Evolutionary conservation across 306 rosid species (phyloP).

Genomic region (Corylus avellana): DNA sequence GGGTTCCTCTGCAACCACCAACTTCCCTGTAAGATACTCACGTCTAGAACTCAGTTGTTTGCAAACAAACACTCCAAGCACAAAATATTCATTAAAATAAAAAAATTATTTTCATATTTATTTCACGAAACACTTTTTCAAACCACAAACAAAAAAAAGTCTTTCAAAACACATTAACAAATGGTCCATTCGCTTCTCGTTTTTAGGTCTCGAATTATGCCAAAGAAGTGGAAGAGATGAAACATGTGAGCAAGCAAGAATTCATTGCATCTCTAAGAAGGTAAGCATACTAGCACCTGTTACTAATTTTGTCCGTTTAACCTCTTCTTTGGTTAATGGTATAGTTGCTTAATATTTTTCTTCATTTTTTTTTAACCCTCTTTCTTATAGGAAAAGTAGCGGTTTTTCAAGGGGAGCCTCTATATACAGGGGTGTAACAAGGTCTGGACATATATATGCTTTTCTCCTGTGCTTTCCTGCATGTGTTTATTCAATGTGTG

Average conservation of each 20-base stretch:
- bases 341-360: neutral
- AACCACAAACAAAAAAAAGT: no score
- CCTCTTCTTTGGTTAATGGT: neutral
- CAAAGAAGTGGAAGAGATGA: conserved; percentile 90
- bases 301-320: neutral
- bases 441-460: conserved; percentile 39
- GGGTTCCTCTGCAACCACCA: conserved; percentile 94
- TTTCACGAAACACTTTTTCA: no score
- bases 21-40: conserved; percentile 68
- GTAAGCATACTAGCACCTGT: conserved; percentile 25
- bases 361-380: neutral
- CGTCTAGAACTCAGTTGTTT: no score
- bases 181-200: neutral
- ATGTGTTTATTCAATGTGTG: neutral
- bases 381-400: conserved; percentile 79
- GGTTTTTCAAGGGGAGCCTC: conserved; percentile 99
- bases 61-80: neutral
- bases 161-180: no score
- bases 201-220: conserved; percentile 67
- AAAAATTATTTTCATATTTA: no score
- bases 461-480: neutral
- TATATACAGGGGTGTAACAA: conserved; percentile 89
- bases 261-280: conserved; percentile 93
- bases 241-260: conserved; percentile 86
- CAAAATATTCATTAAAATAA: no score